phyloP scores from a whole-genome alignment of 768 basidiomycete species.

The Amanita phalloides region DNA sequence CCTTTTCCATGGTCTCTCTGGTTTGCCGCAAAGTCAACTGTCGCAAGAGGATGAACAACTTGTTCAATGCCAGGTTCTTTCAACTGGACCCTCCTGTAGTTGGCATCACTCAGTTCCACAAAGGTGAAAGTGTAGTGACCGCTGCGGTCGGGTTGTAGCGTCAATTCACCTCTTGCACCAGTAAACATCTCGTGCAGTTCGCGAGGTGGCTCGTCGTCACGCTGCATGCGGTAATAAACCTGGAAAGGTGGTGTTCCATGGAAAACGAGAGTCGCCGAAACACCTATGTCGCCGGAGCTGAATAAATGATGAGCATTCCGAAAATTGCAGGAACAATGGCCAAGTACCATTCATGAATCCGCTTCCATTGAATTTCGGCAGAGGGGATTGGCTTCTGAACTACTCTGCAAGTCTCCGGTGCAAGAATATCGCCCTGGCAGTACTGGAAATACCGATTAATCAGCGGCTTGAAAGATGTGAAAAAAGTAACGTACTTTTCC shows the following conservation, averaged over 20 bases:
- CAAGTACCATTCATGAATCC: constrained; percentile 78
- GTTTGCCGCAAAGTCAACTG: constrained; percentile 55
- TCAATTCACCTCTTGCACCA: constrained; percentile 69
- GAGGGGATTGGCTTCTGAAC: constrained; percentile 66
- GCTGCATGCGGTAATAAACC: constrained; percentile 67
- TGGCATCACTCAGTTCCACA: constrained; percentile 65
- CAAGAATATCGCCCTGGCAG: constrained; percentile 76
- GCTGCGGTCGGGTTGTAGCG: constrained; percentile 78
- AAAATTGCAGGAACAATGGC: neutral
- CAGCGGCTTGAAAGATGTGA: constrained; percentile 3
- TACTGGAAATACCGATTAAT: constrained; percentile 25
- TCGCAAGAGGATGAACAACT: constrained; percentile 81
- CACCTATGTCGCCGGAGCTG: constrained; percentile 87
- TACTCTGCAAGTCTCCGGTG: constrained; percentile 73
- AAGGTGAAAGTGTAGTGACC: constrained; percentile 86
- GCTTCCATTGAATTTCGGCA: constrained; percentile 82
- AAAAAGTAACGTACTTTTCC: constrained; percentile 41
- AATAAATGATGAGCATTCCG: constrained; percentile 1
- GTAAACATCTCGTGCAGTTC: constrained; percentile 52
- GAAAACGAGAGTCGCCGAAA: constrained; percentile 76
- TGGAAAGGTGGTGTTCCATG: constrained; percentile 87
- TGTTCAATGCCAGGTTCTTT: constrained; percentile 75
- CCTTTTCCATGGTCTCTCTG: constrained; percentile 27
- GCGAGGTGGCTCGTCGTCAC: constrained; percentile 52
- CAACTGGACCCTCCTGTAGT: constrained; percentile 71